Percentiles rank a stretch among this genome's conserved stretches.
Conservation (phyloP, 2,329 filamentous ascomycete genomes). For the Incumbomyces delicatus region DNA sequence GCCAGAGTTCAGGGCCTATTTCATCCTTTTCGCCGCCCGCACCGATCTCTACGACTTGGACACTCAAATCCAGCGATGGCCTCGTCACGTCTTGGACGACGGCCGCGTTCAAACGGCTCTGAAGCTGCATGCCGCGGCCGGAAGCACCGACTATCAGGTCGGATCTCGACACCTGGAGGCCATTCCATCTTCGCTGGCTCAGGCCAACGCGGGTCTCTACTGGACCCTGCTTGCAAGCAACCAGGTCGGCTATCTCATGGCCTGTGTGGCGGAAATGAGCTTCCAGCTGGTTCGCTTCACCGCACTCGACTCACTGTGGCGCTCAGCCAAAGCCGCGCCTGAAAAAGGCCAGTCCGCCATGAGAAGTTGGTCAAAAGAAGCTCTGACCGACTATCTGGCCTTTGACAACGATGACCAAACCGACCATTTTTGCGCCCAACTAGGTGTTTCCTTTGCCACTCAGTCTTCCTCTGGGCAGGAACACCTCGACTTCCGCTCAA, state of each 20-base stretch:
- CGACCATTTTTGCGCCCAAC: conserved; percentile 43
- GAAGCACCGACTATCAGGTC: conserved; percentile 37
- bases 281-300: conserved; percentile 50
- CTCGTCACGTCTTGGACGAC: conserved; percentile 40
- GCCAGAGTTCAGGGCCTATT: conserved; percentile 55
- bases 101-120: conserved; percentile 47
- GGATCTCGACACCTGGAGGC: conserved; percentile 38
- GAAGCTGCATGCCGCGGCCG: conserved; percentile 47
- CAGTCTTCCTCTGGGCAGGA: conserved; percentile 28
- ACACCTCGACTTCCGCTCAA: conserved; percentile 42
- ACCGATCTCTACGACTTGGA: conserved; percentile 46
- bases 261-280: conserved; percentile 53
- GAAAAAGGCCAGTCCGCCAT: conserved; percentile 40
- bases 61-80: conserved; percentile 48
- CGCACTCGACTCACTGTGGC: conserved; percentile 46
- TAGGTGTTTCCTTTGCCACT: conserved; percentile 42
- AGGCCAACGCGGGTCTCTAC: conserved; percentile 49
- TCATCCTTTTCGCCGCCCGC: conserved; percentile 47
- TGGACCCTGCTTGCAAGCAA: conserved; percentile 48
- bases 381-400: conserved; percentile 42
- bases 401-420: conserved; percentile 49
- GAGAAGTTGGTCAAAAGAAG: conserved; percentile 47
- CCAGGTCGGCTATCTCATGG: conserved; percentile 52
- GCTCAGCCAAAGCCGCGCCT: conserved; percentile 40
- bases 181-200: conserved; percentile 43